Conservation (phyloP, 164 flowering plant species). For the Litsea cubeba region DNA sequence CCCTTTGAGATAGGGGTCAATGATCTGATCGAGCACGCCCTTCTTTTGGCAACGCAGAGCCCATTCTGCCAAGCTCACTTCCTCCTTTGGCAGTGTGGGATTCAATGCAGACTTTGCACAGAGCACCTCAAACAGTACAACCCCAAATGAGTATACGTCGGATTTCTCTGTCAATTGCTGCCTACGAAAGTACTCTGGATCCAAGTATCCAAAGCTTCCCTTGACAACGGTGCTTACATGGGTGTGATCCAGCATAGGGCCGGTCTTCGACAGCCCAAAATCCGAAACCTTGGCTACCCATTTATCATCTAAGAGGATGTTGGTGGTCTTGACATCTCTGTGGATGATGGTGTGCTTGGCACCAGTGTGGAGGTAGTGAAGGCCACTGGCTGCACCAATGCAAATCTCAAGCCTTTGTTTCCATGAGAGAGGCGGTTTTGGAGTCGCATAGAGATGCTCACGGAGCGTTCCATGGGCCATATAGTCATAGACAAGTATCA, state of each 20-base stretch:
- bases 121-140: conserved; percentile 41
- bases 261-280: conserved; percentile 43
- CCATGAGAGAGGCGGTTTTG: too few species aligned
- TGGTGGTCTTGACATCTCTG: too few species aligned
- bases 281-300: conserved; percentile 58
- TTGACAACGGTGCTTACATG: conserved; percentile 48
- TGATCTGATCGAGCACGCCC: conserved; percentile 38
- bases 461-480: too few species aligned
- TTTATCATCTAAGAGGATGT: conserved; percentile 43
- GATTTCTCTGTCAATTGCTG: conserved; percentile 43
- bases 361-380: too few species aligned
- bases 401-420: too few species aligned
- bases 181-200: conserved; percentile 48
- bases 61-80: conserved; percentile 42
- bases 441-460: too few species aligned
- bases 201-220: conserved; percentile 52
- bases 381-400: too few species aligned
- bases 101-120: conserved; percentile 36
- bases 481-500: too few species aligned
- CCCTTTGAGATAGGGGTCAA: conserved; percentile 35
- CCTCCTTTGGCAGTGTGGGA: conserved; percentile 24
- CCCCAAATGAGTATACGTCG: conserved; percentile 52
- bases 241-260: conserved; percentile 34
- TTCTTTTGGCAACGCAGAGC: conserved; percentile 3
- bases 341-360: too few species aligned